These are phyloP conservation scores for Tulasnella sp. DNA, from an alignment of 768 basidiomycete species.

Conservation along the genomic window DNA sequence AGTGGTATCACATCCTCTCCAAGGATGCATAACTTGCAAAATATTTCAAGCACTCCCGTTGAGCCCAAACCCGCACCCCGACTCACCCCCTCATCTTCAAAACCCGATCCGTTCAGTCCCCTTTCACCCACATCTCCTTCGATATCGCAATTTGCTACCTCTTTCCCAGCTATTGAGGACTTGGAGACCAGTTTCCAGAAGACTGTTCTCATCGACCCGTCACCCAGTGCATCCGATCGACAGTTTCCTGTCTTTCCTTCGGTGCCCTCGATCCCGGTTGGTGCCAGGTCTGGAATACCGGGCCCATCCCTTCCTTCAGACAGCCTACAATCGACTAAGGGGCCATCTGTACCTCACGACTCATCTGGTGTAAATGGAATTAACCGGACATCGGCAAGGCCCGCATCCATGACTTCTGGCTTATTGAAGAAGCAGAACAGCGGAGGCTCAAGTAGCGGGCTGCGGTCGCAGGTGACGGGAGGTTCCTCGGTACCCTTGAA, in stretches of 20 bases:
- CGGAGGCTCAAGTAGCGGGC: background rate
- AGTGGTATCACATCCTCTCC: too few species aligned
- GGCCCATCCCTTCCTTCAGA: constrained; percentile 3
- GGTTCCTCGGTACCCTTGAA: too few species aligned
- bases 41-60: too few species aligned
- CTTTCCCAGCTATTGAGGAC: constrained; percentile 11
- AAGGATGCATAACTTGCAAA: too few species aligned
- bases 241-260: constrained; percentile 2
- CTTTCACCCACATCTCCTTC: constrained; percentile 1
- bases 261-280: constrained; percentile 1
- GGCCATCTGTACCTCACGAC: background rate
- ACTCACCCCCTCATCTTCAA: too few species aligned
- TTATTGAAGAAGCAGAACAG: background rate
- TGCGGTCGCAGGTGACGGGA: background rate
- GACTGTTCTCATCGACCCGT: background rate
- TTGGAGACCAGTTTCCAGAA: background rate
- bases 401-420: background rate
- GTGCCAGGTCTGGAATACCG: background rate
- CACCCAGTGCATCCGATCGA: background rate
- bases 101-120: background rate
- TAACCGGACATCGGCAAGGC: background rate
- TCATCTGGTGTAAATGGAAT: background rate
- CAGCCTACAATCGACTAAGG: background rate
- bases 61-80: too few species aligned
- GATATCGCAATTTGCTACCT: constrained; percentile 1